Conservation (phyloP, 495 filamentous ascomycete species). For the Trichoderma gamsii region DNA sequence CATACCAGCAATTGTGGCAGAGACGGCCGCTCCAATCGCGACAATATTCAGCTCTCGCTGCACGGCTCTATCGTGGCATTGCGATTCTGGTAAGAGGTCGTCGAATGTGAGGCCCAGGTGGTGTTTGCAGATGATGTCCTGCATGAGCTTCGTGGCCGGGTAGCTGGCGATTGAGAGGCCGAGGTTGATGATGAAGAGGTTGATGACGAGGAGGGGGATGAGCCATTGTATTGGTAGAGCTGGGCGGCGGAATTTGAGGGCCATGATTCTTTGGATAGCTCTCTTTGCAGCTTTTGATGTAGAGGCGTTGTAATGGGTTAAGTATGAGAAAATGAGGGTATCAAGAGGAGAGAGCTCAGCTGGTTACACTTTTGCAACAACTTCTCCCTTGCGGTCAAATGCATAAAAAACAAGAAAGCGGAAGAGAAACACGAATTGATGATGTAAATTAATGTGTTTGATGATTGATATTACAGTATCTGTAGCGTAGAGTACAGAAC, state of each 20-base stretch:
- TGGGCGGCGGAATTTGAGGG: background rate
- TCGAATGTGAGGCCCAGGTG: background rate
- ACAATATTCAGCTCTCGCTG: background rate
- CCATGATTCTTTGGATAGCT: background rate
- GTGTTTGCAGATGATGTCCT: background rate
- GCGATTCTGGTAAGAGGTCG: background rate
- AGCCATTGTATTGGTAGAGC: background rate
- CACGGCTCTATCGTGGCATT: background rate
- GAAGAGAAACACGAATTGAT: background rate
- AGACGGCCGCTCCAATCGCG: background rate
- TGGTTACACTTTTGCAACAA: background rate
- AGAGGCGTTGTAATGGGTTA: background rate
- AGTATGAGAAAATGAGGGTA: background rate
- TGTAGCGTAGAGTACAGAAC: background rate
- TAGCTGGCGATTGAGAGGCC: background rate
- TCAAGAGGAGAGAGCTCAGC: no score
- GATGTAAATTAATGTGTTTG: background rate
- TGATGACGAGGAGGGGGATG: background rate
- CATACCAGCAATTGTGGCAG: background rate
- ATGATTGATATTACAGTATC: background rate
- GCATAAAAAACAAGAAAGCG: background rate
- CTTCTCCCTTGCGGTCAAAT: background rate
- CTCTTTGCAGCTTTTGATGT: background rate
- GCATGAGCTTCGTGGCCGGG: background rate
- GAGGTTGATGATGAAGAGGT: constrained; percentile 10